Evolutionary conservation across 2,329 filamentous ascomycete genomes (phyloP), one percentile per base, ranked within the genome.

Genomic region (Hymenoscyphus fructigenus): DNA sequence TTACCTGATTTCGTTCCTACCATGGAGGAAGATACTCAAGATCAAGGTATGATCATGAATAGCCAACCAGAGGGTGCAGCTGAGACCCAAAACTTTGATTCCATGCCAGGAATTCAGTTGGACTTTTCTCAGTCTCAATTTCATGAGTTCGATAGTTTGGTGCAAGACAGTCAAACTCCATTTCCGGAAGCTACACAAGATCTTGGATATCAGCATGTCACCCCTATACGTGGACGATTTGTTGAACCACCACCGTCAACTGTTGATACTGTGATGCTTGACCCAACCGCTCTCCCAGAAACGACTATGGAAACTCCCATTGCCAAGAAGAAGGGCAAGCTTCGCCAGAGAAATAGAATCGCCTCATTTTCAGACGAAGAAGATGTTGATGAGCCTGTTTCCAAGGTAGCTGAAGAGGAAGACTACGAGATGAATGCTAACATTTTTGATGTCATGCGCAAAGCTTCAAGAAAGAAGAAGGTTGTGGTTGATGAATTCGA

Each of bases 181-280:
- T 80, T 89, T 59, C 82, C 91, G 5, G 90, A 93, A 64, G 87
- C 88, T 0, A 95, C 92, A 1, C 93, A 97, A 75, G 93, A 97
- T 75, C 83, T 79, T 20, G 93, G 92, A 0, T 91, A 95, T 70
- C 85, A 88, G 50, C 81, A 88, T 63, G 89, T 88, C 64, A 91
- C 91, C 0, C 91, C 92, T 55, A 82, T 92, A 59, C 88, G 85
- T 66, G 81, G 84, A 64, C 83, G 90, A 58, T 93, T 92, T 75
- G 73, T 88, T 61, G 83, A 87, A 34, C 79, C 85, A 0, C 88
- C 90, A 1, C 77, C 81, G 15, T 92, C 91, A 0, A 94, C 91
- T 0, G 79, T 88, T 0, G 89, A 91, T 23, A 95, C 92, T 0
- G 82, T 93, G 6, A 74, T 89, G 15, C 50, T 75, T 86, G 57